phyloP scores from a whole-genome alignment of 2,329 filamentous ascomycete genomes.

The Ophiostoma angusticollis region DNA sequence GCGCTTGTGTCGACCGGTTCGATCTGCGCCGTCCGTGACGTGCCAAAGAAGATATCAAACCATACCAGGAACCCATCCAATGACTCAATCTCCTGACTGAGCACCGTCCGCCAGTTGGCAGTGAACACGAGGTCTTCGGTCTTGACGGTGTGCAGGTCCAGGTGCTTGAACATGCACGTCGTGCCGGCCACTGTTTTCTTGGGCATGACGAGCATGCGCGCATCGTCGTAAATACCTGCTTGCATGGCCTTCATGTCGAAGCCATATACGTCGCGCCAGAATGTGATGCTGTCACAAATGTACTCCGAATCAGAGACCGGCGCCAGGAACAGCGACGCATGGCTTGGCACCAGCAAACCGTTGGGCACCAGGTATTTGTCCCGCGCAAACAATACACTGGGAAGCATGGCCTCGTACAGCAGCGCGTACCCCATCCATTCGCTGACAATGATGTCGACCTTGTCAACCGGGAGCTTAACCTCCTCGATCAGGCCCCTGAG shows the following conservation, averaged over 20 bases:
- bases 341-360: slow-evolving; percentile 76
- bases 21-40: slow-evolving; percentile 37
- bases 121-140: slow-evolving; percentile 65
- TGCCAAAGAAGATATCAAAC: slow-evolving; percentile 89
- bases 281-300: slow-evolving; percentile 62
- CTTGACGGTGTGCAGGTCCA: slow-evolving; percentile 64
- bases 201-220: slow-evolving; percentile 62
- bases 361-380: slow-evolving; percentile 72
- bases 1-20: slow-evolving; percentile 42
- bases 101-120: slow-evolving; percentile 48
- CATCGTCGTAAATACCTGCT: slow-evolving; percentile 66
- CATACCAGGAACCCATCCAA: slow-evolving; percentile 85
- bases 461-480: slow-evolving; percentile 58
- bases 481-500: slow-evolving; percentile 82
- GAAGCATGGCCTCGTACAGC: slow-evolving; percentile 91
- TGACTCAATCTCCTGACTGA: slow-evolving; percentile 49
- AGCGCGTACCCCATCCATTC: slow-evolving; percentile 98
- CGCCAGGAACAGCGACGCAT: slow-evolving; percentile 70
- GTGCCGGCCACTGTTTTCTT: slow-evolving; percentile 45
- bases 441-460: slow-evolving; percentile 89
- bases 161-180: slow-evolving; percentile 54
- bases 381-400: slow-evolving; percentile 77
- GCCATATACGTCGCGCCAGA: slow-evolving; percentile 88
- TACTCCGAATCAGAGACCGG: slow-evolving; percentile 69
- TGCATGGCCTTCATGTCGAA: slow-evolving; percentile 93